Evolutionary conservation across 108 stramenopile genomes (phyloP), one percentile per base, ranked within the genome.

Genomic region (Tribonema minus): DNA sequence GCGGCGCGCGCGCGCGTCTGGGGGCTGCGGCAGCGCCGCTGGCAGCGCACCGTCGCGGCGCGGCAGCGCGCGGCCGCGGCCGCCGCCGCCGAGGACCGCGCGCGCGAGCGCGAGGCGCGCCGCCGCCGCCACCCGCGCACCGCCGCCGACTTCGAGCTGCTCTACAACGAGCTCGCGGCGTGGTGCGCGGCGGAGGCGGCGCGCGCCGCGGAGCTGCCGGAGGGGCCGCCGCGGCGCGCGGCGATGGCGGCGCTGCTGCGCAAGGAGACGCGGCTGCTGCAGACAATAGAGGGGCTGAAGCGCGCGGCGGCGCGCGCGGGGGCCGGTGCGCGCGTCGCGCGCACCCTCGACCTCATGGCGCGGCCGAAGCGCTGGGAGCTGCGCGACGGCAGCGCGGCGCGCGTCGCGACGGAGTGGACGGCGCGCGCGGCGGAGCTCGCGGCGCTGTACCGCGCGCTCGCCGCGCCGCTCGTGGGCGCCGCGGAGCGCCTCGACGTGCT

Each of bases 91-190:
- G 30, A 71, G 37, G 67, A 37, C 35, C 35, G 41, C 20, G 30
- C 31, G 41, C 58, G 64, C 20, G 29, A 71, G 62, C 15, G 37
- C 30, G 86, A 86, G 81, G 78, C 86, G 36, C 76, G 83, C 35
- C 72, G 87, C 35, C 85, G 88, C 6, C 84, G 74, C 72, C 58
- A 88, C 64, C 88, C 88, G 0, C 36, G 54, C 41, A 82, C 80
- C 37, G 72, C 31, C 2, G 61, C 75, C 26, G 89, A 89, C 35
- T 75, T 75, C 37, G 74, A 75, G 74, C 64, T 66, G 61, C 27
- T 77, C 3, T 90, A 87, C 81, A 88, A 85, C 65, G 89, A 90
- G 68, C 85, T 90, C 29, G 88, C 89, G 39, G 58, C 61, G 0
- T 90, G 89, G 88, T 63, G 87, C 23, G 67, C 66, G 30, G 54